A percentile compares a stretch with the other conserved stretches of the same genome.
Conservation (phyloP, 1,284 basidiomycete genomes). For the Ganoderma multipileum region DNA sequence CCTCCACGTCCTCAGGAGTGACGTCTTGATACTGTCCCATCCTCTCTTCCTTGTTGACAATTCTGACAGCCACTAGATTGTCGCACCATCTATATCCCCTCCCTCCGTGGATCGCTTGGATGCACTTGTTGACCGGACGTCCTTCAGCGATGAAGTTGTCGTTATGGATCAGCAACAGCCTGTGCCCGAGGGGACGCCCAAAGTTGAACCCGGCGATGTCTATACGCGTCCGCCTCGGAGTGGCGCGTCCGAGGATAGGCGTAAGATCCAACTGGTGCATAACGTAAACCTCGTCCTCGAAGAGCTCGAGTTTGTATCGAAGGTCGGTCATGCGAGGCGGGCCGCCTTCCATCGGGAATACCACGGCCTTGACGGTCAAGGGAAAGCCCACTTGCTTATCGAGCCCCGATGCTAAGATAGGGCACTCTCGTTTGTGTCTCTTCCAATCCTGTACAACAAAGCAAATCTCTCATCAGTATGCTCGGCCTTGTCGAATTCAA, state of each 20-base stretch:
- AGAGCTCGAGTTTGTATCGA: conserved; percentile 3
- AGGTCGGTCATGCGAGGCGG: conserved; percentile 7
- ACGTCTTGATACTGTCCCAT: conserved; percentile 14
- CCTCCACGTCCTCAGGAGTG: conserved; percentile 11
- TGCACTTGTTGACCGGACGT: conserved; percentile 11
- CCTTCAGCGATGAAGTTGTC: conserved; percentile 17
- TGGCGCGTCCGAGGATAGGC: conserved; percentile 1
- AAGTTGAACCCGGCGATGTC: conserved; percentile 6
- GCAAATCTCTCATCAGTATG: background rate
- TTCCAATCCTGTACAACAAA: conserved; percentile 13
- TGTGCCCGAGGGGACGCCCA: conserved; percentile 1
- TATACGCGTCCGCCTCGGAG: background rate
- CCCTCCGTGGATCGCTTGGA: background rate
- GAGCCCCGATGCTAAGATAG: background rate
- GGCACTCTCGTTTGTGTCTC: conserved; percentile 15
- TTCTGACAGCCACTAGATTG: conserved; percentile 2
- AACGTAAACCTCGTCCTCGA: background rate
- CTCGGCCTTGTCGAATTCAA: background rate
- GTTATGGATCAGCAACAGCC: conserved; percentile 11
- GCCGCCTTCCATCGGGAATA: conserved; percentile 12
- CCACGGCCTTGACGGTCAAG: conserved; percentile 10
- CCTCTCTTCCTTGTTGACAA: background rate
- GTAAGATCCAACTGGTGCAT: conserved; percentile 1
- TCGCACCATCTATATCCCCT: conserved; percentile 5
- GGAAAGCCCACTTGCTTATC: conserved; percentile 7